Evolutionary conservation across 805 yeast genomes (phyloP), one percentile per base, ranked within the genome.

Genomic region (Candida railenensis): DNA sequence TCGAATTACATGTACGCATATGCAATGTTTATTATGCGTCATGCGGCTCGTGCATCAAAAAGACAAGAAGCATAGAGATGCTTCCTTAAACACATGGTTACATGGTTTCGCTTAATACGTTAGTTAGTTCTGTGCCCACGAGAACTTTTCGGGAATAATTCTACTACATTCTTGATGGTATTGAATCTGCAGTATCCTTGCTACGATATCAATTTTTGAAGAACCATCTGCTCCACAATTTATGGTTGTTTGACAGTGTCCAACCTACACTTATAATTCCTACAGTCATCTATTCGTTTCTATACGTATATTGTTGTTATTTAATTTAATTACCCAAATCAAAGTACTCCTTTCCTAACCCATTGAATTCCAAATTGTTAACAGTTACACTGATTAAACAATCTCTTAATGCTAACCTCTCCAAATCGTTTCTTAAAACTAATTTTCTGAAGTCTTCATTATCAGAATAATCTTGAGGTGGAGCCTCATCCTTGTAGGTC

Each of bases 301-400:
- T 37, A 37, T 37, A 19, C 16, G 40, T 16, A 16, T 37, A 12
- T 12, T 30, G 11, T 11, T 30, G 34, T 12, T 30, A 30, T 30
- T 30, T 30, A 11, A 12, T 30, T 30, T 14, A 14, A 30, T 30
- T 30, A 12, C n/a, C 32, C 32, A 48, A 22, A 36, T 48, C 43
- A 20, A 45, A 47, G 37, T 40, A 34, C 12, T 47, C 42, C 15
- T 25, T 22, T 3, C 40, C 32, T 15, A 49, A 42, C 7, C 53
- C 53, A 38, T 41, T 20, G 22, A 40, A 42, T 3, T 43, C 45
- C 20, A 47, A 34, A 14, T 36, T 37, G 39, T 44, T 48, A 15
- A 45, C 48, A 25, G 34, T 41, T 12, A 50, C 43, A 34, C 50
- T 39, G 28, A 50, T 50, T 9, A 19, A 22, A 37, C 53, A 50